phyloP scores from a whole-genome alignment of 305 asterid species.

The Fraxinus ornus region DNA sequence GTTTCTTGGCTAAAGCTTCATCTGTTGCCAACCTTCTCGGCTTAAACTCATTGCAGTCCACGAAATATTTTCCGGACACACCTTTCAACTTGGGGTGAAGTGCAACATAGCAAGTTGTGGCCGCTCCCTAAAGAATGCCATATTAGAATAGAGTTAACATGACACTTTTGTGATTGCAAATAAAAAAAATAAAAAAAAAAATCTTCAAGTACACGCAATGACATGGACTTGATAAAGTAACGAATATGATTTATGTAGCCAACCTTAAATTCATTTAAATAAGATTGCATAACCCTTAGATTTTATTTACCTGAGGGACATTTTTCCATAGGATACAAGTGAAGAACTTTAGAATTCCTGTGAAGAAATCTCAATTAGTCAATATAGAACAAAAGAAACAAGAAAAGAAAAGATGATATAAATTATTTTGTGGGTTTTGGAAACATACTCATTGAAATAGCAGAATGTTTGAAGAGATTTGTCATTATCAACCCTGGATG shows the following conservation, averaged over 20 bases:
- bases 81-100: conserved; percentile 69
- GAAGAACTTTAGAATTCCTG: conserved; percentile 52
- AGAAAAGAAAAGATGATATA: background rate
- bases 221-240: background rate
- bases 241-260: background rate
- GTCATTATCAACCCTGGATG: conserved; percentile 85
- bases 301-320: conserved; percentile 62
- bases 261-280: background rate
- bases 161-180: background rate
- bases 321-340: conserved; percentile 71
- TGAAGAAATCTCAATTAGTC: conserved; percentile 6
- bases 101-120: conserved; percentile 81
- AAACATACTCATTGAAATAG: conserved; percentile 47
- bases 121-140: conserved; percentile 61
- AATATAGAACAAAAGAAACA: background rate
- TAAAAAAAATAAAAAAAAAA: background rate
- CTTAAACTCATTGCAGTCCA: conserved; percentile 64
- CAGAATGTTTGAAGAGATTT: conserved; percentile 59
- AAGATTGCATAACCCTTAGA: background rate
- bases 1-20: conserved; percentile 48
- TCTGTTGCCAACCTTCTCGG: conserved; percentile 45
- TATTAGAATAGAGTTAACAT: background rate
- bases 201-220: background rate
- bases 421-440: background rate
- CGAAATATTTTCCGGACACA: conserved; percentile 65